Base-by-base conservation (phyloP, 2,329 filamentous ascomycete species). In the Akanthomyces uredinophilus region DNA sequence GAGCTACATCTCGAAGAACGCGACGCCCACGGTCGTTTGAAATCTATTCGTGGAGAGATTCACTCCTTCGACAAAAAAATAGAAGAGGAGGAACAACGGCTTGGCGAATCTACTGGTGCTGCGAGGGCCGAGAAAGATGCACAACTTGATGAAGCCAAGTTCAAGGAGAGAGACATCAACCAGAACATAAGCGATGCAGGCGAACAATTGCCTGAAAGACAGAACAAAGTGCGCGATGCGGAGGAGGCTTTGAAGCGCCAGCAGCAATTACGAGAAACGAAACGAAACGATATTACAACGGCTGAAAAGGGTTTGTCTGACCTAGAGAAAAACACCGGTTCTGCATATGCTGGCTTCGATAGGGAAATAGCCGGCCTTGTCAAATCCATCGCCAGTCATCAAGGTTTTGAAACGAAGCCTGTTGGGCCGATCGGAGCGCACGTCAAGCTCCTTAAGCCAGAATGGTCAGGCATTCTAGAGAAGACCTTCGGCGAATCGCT, bases 401-500 rank as follows among this genome's bases (percentile, higher is more conserved):
- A 65, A 2, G 80, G 86, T 0, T 98, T 96, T 70, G 77, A 79
- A 27, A 78, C 83, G 49, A 87, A 83, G 65, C 95, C 95, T 2
- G 79, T 98, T 39, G 95, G 95, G 0, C 95, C 95, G 0, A 79
- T 98, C 16, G 95, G 93, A 35, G 79, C 86, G 27, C 84, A 95
- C 69, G 82, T 99, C 57, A 87, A 86, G 66, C 78, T 99, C 27
- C 77, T 86, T 41, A 87, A 94, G 66, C 89, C 91, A 1, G 82
- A 91, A 68, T 99, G 95, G 95, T 89, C 88, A 1, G 83, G 85
- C 0, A 86, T 96, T 49, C 74, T 99, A 16, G 95, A 99, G 71
- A 89, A 83, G 65, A 84, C 84, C 1, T 82, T 96, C 51, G 91
- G 91, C n/a, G 75, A 74, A 4, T 80, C 78, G 0, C 77, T 98